Base-by-base conservation (phyloP, 1,284 basidiomycete genomes). In the Ceratobasidium papillatum region DNA sequence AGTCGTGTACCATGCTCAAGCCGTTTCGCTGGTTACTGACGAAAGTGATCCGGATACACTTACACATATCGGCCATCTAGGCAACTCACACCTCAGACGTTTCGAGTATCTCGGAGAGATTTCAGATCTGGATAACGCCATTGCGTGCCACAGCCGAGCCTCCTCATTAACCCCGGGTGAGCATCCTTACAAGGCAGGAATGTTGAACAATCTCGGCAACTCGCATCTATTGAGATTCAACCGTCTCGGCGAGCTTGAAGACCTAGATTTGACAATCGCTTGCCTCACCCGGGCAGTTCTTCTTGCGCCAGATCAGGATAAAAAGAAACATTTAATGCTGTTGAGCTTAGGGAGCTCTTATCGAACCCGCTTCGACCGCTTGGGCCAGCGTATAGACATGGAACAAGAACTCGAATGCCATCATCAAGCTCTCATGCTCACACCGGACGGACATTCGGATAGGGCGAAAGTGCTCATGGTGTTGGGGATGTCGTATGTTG, bases 1-100 rank as follows among this genome's bases (percentile, higher is more conserved):
- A 9, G 56, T 68, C 41, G 17, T 14, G 11, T 56, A 56, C 22
- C 49, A 54, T 19, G 14, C 63, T 34, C 43, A 65, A 25, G 63
- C 30, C 4, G 63, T 52, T 19, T 11, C 43, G 22, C 25, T 49
- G 19, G 27, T 36, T 17, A 4, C 62, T 2, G 36, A 47, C 19
- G 45, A 64, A 12, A 34, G 58, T 11, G 12, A 64, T 49, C 62
- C 25, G 34, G 19, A 36, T 22, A 64, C 43, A 19, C 47, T 43
- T 3, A 36, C n/a, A 14, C 32, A 51, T 27, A 22, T 65, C 19
- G 17, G 47, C 12, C 38, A 65, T 51, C 27, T 65, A 19, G 63
- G 63, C 19, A 65, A 65, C 47, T 65, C 47, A 8, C 30, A 65
- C 38, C 30, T n/a, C 32, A 65, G 38, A n/a, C 63, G 63, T 3